Conservation (phyloP, 495 filamentous ascomycete genomes). For the Cudoniella acicularis region DNA sequence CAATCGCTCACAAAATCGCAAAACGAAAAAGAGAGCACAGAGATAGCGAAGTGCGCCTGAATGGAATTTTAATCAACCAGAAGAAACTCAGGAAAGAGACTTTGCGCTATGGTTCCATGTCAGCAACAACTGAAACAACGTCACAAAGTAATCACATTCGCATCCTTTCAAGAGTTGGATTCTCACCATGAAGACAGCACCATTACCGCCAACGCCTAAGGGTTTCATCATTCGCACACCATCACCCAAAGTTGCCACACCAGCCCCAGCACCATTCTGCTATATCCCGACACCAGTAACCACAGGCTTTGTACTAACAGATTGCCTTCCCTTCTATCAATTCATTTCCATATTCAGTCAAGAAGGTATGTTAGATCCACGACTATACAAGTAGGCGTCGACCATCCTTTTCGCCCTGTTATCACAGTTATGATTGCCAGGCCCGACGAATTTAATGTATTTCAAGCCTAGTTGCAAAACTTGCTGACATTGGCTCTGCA, state of each 20-base stretch:
- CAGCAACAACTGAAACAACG: neutral
- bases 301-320: too few relatives aligned
- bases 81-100: slow-evolving; percentile 19
- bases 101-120: slow-evolving; percentile 15
- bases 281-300: neutral
- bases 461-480: too few relatives aligned
- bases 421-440: too few relatives aligned
- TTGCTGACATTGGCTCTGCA: too few relatives aligned
- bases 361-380: too few relatives aligned
- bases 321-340: too few relatives aligned
- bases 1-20: slow-evolving; percentile 9
- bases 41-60: slow-evolving; percentile 15
- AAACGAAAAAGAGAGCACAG: slow-evolving; percentile 10
- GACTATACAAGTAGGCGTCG: too few relatives aligned
- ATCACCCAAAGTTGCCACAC: too few relatives aligned
- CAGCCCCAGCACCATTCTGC: neutral
- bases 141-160: neutral
- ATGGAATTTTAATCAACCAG: slow-evolving; percentile 1
- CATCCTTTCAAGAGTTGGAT: slow-evolving; percentile 1
- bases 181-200: slow-evolving; percentile 5
- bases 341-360: too few relatives aligned
- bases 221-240: slow-evolving; percentile 17
- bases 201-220: slow-evolving; percentile 10
- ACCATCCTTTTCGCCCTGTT: too few relatives aligned
- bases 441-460: too few relatives aligned